Percentiles rank a stretch among this genome's conserved stretches.
Evolutionary conservation across 2,329 filamentous ascomycete genomes (phyloP).

Genomic region (Hypoxylon sp.): DNA sequence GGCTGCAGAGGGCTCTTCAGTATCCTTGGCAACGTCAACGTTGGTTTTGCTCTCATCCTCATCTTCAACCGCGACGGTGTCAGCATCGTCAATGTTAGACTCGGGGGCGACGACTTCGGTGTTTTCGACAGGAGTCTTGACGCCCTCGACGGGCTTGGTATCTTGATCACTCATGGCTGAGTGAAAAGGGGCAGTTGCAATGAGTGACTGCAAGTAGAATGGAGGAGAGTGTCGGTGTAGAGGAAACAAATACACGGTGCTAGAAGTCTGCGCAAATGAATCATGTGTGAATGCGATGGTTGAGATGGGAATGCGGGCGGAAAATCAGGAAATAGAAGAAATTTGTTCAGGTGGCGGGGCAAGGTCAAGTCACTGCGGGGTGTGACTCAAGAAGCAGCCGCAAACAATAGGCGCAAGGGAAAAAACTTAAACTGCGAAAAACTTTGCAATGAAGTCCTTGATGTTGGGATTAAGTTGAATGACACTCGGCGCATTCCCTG

Average conservation of each 20-base stretch:
- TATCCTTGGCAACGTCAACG: conserved; percentile 2
- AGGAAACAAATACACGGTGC: neutral
- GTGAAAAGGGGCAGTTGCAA: conserved; percentile 13
- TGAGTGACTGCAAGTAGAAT: neutral
- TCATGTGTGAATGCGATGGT: neutral
- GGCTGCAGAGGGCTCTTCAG: neutral
- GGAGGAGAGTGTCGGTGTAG: neutral
- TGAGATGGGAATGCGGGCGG: neutral
- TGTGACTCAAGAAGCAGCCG: conserved; percentile 21
- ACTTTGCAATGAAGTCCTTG: neutral
- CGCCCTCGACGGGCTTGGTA: conserved; percentile 56
- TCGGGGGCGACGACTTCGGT: conserved; percentile 12
- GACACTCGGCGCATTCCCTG: neutral
- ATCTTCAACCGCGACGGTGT: conserved; percentile 7
- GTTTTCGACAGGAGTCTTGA: conserved; percentile 32
- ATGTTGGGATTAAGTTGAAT: neutral
- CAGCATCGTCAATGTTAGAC: conserved; percentile 6
- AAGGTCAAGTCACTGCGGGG: conserved; percentile 35
- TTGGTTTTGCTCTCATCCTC: neutral
- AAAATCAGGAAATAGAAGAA: conserved; percentile 2
- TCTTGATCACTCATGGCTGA: conserved; percentile 53
- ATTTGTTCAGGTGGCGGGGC: conserved; percentile 33
- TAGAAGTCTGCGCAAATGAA: conserved; percentile 2
- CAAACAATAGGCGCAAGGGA: neutral
- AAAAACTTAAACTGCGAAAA: neutral